Conservation (phyloP, 495 filamentous ascomycete genomes). For the Elasticomyces elasticus region DNA sequence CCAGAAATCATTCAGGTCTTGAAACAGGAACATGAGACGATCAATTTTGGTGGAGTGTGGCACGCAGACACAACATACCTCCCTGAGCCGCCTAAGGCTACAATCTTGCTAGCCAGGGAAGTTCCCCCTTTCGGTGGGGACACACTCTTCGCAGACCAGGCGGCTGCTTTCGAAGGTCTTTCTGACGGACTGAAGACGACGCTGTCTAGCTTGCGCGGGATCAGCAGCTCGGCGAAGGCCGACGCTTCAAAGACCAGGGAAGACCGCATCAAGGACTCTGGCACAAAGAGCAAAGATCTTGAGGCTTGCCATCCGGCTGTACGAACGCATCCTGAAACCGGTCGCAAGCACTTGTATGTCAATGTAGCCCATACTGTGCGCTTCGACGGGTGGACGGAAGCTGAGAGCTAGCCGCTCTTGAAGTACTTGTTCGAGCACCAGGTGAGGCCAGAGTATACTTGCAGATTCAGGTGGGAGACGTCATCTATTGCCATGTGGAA, state of each 20-base stretch:
- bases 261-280: slow-evolving; percentile 16
- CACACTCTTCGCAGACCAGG: slow-evolving; percentile 28
- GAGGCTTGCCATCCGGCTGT: slow-evolving; percentile 31
- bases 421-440: slow-evolving; percentile 8
- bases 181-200: slow-evolving; percentile 11
- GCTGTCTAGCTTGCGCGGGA: not conserved
- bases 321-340: slow-evolving; percentile 42
- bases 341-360: slow-evolving; percentile 35
- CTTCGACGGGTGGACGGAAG: slow-evolving; percentile 15
- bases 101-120: slow-evolving; percentile 27
- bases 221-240: slow-evolving; percentile 16
- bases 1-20: slow-evolving; percentile 22
- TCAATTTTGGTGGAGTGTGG: slow-evolving; percentile 23
- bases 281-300: slow-evolving; percentile 21
- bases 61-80: slow-evolving; percentile 32
- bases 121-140: slow-evolving; percentile 28
- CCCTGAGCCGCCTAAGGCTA: slow-evolving; percentile 27
- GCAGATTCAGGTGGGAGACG: slow-evolving; percentile 28
- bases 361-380: slow-evolving; percentile 16
- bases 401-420: slow-evolving; percentile 11
- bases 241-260: slow-evolving; percentile 15
- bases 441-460: slow-evolving; percentile 20
- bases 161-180: slow-evolving; percentile 25
- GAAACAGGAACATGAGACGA: slow-evolving; percentile 10
- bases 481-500: slow-evolving; percentile 30